Base-by-base conservation (phyloP, 805 yeast genomes). In the Metschnikowia proteae region DNA sequence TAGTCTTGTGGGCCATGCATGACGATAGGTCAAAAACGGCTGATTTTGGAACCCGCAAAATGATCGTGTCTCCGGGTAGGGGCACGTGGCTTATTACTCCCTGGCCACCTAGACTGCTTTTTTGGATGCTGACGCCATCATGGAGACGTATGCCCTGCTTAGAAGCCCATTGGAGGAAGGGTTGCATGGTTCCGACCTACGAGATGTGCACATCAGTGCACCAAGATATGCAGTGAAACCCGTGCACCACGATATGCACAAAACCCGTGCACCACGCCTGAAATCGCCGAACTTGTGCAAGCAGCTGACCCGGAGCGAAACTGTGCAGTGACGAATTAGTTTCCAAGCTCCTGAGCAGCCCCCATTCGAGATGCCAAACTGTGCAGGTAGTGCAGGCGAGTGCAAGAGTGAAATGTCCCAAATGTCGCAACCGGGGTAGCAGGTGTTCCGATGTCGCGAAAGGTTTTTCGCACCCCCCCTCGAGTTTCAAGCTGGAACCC, bases 61-160 rank as follows among this genome's bases (percentile, higher is more conserved):
- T 48, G 13, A 50, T 34, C 3, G 44, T 23, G 38, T 43, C 52
- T 25, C 40, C 49, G 3, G 49, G 10, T 4, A 50, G 26, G 8
- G 34, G n/a, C 4, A 27, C 6, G 6, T 26, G 42, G 22, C 51
- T 47, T 26, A 49, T 38, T 4, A 56, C 33, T 3, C 60, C 60
- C 22, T 34, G 31, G 11, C 60, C 60, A 3, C 60, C 60, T 5
- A 56, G 28, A 7, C 34, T 11, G 27, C 58, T 54, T 9, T 35
- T 23, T 17, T 43, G 37, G 13, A 54, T 43, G 17, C 22, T 37
- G 31, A 36, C 44, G 9, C 38, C 46, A 3, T 50, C 13, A 13
- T 33, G 45, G 26, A 48, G 32, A 30, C 42, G 28, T 28, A 51
- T 48, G 13, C 42, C 48, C 13, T 46, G 50, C 10, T 11, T 13